Base-by-base conservation (phyloP, 179 eudicot genomes). In the Camellia oleifera region DNA sequence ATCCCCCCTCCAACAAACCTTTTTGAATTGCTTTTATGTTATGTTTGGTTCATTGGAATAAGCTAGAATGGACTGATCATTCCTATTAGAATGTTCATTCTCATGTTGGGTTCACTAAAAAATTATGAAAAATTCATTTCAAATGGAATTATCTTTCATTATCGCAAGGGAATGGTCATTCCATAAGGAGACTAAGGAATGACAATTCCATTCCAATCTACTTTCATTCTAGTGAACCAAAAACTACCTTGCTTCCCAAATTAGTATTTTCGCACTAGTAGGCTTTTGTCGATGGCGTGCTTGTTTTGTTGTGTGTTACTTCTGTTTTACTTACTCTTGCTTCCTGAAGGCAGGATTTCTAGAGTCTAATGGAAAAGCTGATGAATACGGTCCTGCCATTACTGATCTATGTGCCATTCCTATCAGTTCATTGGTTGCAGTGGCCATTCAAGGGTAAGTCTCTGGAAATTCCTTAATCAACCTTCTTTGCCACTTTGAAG, bases 401-500 rank as follows among this genome's bases (percentile, higher is more conserved):
- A 92, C 91, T 56, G 91, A 89, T 82, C 83, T 96, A 42, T 90
- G 91, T 83, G 87, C 88, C 60, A 80, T 87, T 68, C 82, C 85
- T 69, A 85, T 87, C 88, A 89, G 92, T 77, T 91, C 94, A 60
- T 83, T 89, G 72, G 84, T 92, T 75, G 95, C 94, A 77, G 96
- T 91, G 75, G 95, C 94, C 32, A 84, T 91, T 69, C 98, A 94
- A 84, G 84, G 98, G 97, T 76, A 86, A 82, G 86, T 81, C 61
- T 66, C 82, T 78, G 57, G 26, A 14, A 57, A 48, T 48, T 48
- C 4, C 68, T 54, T 6, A 32, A 42, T 26, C 14, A 20, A 63
- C 53, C 53, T 20, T 79, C 26, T 5, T 69, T 52, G 7, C 63
- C 58, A 44, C 60, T 68, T 14, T 15, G 52, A 48, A 48, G 52